phyloP scores from a whole-genome alignment of 768 basidiomycete species.

The Rickenella mellea region DNA sequence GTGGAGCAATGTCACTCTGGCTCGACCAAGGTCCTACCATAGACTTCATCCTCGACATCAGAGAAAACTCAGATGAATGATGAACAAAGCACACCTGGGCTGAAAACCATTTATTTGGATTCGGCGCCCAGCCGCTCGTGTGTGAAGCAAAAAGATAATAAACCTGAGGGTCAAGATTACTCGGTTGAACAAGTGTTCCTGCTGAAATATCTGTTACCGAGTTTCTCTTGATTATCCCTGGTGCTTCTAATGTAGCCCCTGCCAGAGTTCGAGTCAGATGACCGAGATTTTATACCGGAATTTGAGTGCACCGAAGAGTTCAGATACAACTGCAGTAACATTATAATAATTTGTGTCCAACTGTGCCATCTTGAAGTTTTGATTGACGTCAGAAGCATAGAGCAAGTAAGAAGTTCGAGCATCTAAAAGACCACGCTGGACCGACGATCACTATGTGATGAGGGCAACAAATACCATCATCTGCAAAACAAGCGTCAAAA shows the following conservation, averaged over 20 bases:
- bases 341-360: conserved; percentile 52
- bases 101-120: conserved; percentile 51
- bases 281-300: neutral
- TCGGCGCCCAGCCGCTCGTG: conserved; percentile 46
- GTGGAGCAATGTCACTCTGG: conserved; percentile 46
- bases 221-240: conserved; percentile 51
- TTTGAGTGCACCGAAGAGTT: conserved; percentile 28
- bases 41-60: conserved; percentile 23
- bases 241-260: conserved; percentile 52
- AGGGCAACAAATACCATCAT: conserved; percentile 3
- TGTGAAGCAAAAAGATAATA: conserved; percentile 55
- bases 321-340: conserved; percentile 36
- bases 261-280: neutral
- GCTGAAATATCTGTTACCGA: conserved; percentile 22
- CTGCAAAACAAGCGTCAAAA: conserved; percentile 3
- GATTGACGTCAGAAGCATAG: conserved; percentile 60
- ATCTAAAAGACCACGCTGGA: conserved; percentile 14
- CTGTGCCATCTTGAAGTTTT: conserved; percentile 56
- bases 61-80: neutral
- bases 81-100: conserved; percentile 28
- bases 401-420: conserved; percentile 46
- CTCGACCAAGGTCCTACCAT: conserved; percentile 46
- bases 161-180: conserved; percentile 21
- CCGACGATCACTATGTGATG: conserved; percentile 1
- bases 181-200: conserved; percentile 5